Evolutionary conservation across 2,329 filamentous ascomycete species (phyloP).

Genomic region (Rhynchosporium agropyri): DNA sequence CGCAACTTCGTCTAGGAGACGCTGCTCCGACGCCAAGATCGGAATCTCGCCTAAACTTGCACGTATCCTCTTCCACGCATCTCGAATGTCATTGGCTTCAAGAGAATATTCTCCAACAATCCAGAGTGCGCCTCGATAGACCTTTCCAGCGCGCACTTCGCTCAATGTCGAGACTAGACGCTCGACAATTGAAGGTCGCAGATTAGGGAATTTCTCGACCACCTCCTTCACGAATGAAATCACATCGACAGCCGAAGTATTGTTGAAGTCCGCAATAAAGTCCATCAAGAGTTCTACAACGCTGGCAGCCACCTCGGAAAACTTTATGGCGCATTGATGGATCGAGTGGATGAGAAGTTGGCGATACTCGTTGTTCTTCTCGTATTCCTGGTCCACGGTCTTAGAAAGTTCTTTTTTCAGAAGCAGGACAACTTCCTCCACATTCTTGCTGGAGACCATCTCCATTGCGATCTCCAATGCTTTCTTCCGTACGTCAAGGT

Average conservation of each 20-base stretch:
- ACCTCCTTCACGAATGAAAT: constrained; percentile 99
- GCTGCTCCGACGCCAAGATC: constrained; percentile 92
- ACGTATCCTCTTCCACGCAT: constrained; percentile 95
- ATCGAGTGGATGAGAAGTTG: constrained; percentile 96
- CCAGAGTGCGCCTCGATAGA: constrained; percentile 96
- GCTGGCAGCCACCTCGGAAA: constrained; percentile 95
- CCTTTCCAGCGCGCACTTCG: constrained; percentile 94
- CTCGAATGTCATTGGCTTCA: constrained; percentile 89
- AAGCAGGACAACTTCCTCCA: constrained; percentile 93
- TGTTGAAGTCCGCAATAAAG: constrained; percentile 98
- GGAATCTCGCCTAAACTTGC: constrained; percentile 95
- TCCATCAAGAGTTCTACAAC: constrained; percentile 98
- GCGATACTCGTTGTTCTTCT: constrained; percentile 96
- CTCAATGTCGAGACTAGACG: constrained; percentile 86
- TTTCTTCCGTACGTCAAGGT: constrained; percentile 94
- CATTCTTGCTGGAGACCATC: constrained; percentile 98
- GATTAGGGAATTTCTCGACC: constrained; percentile 93
- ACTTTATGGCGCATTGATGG: constrained; percentile 98
- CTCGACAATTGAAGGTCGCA: constrained; percentile 84
- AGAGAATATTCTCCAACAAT: constrained; percentile 97
- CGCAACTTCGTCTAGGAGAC: constrained; percentile 79
- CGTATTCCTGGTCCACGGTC: constrained; percentile 97
- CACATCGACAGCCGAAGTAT: constrained; percentile 92
- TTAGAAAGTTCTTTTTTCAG: constrained; percentile 97
- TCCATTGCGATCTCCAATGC: constrained; percentile 87